Conservation (phyloP, 2,329 filamentous ascomycete genomes). For the Clarireedia homoeocarpa region DNA sequence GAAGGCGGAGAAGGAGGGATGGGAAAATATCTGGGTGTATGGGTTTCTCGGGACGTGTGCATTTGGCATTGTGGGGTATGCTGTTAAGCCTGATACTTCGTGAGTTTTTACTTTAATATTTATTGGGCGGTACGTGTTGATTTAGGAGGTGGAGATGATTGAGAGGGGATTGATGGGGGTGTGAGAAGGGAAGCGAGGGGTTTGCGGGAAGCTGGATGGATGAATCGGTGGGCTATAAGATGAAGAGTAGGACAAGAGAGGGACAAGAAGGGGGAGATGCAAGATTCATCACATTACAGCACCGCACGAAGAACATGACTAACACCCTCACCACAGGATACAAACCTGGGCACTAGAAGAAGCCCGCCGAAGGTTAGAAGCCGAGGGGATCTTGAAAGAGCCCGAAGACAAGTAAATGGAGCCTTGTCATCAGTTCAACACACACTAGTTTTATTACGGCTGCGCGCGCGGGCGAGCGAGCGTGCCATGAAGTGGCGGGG, state of each 20-base stretch:
- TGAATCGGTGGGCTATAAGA: neutral
- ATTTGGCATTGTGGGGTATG: slow-evolving; percentile 71
- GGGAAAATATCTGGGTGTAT: slow-evolving; percentile 81
- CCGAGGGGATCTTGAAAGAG: slow-evolving; percentile 86
- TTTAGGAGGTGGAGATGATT: neutral
- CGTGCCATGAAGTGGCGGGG: too few species aligned
- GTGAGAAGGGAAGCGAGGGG: neutral
- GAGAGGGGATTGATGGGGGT: neutral
- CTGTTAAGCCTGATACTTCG: slow-evolving; percentile 98
- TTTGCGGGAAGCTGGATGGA: neutral
- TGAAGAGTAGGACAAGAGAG: neutral
- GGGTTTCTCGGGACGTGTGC: slow-evolving; percentile 75
- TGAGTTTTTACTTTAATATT: slow-evolving; percentile 45
- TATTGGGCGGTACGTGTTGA: slow-evolving; percentile 1
- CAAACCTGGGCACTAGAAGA: slow-evolving; percentile 99
- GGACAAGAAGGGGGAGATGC: neutral
- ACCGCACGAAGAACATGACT: too few species aligned
- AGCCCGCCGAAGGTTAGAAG: slow-evolving; percentile 88
- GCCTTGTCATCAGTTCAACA: too few species aligned
- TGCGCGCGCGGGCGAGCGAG: too few species aligned
- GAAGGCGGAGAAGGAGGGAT: slow-evolving; percentile 93
- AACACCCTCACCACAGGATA: slow-evolving; percentile 54
- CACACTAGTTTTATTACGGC: too few species aligned
- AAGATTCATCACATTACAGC: too few species aligned
- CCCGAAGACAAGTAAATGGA: slow-evolving; percentile 38